Evolutionary conservation across 345 rosid genomes (phyloP).

Genomic region (Stellera chamaejasme): DNA sequence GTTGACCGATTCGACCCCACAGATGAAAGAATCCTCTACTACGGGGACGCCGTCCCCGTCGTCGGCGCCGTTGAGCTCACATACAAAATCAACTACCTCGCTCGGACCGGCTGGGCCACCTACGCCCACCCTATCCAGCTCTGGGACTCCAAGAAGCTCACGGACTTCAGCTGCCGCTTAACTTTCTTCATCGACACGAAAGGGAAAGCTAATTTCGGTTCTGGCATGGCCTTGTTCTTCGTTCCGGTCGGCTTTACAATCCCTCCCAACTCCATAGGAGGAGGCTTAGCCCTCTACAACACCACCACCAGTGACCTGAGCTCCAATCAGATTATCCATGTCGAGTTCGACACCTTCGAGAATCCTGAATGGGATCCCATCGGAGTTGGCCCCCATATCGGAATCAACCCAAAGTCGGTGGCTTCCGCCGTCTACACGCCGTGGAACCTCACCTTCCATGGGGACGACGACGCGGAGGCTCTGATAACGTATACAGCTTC

Average conservation of each 20-base stretch:
- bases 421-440: not conserved
- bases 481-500: conserved; percentile 26
- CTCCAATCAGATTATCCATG: conserved; percentile 20
- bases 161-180: conserved; percentile 24
- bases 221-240: conserved; percentile 25
- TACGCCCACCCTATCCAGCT: conserved; percentile 13
- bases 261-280: conserved; percentile 33
- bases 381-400: conserved; percentile 22
- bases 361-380: conserved; percentile 28
- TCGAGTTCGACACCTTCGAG: conserved; percentile 26
- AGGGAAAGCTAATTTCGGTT: not conserved
- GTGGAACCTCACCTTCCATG: conserved; percentile 11
- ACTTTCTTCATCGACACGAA: conserved; percentile 11
- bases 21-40: conserved; percentile 12
- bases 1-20: conserved; percentile 14
- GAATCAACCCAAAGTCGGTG: conserved; percentile 30
- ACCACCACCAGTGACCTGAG: conserved; percentile 9
- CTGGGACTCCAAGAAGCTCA: conserved; percentile 18
- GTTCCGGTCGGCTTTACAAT: conserved; percentile 20
- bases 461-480: conserved; percentile 7
- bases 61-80: conserved; percentile 7
- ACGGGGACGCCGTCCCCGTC: conserved; percentile 22
- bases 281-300: conserved; percentile 33
- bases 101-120: conserved; percentile 19
- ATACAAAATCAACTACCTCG: not conserved